Evolutionary conservation across 331 rosid genomes (phyloP).

Genomic region (Spiraea crenata): DNA sequence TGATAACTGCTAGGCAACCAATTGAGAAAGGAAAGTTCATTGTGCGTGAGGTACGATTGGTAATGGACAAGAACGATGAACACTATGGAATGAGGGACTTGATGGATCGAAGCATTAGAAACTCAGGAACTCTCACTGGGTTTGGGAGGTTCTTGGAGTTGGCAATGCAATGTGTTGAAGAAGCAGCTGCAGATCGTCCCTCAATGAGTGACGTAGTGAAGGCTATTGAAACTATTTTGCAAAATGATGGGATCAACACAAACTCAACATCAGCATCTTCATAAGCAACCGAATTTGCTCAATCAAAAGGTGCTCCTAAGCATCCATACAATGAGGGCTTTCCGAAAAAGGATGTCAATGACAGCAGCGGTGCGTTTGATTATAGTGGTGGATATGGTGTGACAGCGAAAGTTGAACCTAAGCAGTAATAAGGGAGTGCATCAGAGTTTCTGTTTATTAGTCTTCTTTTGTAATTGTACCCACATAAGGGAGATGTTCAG

Average conservation of each 20-base stretch:
- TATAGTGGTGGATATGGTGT: conserved; percentile 75
- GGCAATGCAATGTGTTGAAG: conserved; percentile 85
- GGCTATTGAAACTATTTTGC: conserved; percentile 63
- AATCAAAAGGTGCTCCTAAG: conserved; percentile 40
- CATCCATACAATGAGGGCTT: conserved; percentile 74
- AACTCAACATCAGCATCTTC: conserved; percentile 86
- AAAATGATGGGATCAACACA: conserved; percentile 83
- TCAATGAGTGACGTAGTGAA: conserved; percentile 89
- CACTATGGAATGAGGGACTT: conserved; percentile 59
- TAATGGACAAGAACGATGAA: conserved; percentile 54
- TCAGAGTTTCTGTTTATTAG: neutral
- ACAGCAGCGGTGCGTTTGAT: conserved; percentile 53
- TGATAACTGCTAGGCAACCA: conserved; percentile 75
- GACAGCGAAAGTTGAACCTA: conserved; percentile 74
- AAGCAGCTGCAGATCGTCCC: conserved; percentile 77
- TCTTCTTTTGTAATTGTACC: conserved; percentile 8
- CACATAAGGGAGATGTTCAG: conserved; percentile 43
- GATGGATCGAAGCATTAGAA: conserved; percentile 60
- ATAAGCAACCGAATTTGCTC: conserved; percentile 81
- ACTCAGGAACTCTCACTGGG: conserved; percentile 47
- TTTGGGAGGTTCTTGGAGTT: conserved; percentile 75
- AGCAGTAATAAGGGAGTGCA: conserved; percentile 33
- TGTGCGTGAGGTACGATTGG: conserved; percentile 61
- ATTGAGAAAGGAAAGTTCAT: conserved; percentile 86
- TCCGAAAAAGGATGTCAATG: conserved; percentile 48